Evolutionary conservation across 306 rosid genomes (phyloP), one percentile per base, ranked within the genome.

Genomic region (Spatholobus suberectus): DNA sequence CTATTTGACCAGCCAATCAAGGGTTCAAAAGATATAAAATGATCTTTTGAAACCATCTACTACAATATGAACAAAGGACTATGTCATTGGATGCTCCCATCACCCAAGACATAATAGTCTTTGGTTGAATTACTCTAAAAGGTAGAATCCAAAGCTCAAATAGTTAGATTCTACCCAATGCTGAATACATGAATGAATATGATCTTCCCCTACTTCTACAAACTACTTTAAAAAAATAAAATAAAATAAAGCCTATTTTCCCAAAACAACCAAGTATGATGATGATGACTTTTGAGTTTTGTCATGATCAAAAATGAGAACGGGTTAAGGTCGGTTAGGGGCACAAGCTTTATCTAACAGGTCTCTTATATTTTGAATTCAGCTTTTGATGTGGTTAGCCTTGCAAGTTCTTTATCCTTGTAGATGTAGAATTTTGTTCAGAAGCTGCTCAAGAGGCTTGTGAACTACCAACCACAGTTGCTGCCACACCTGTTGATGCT

Each of bases 61-160:
- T 74, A 35, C 83, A 74, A 73, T 89, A 87, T 88, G 83, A 92
- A 84, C 90, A 90, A 84, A 54, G 84, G 77, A 75, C 76, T 43
- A 59, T 93, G 91, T 85, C 98, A 85, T 91, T 69, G 95, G 97
- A 93, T 91, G 95, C 98, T 95, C 86, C 91, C 65, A 85, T 86
- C 92, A 70, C 74, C 93, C 91, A 17, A 85, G 90, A 73, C 97
- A 84, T 81, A 73, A 72, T 40, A 80, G 72, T 84, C 72, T 80
- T 84, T 89, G 69, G 83, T 55, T 89, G 86, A 82, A 59, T 87
- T 80, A 86, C 92, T 89, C 79, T 81, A 73, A 15, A 84, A 87
- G 93, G 93, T 79, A 85, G 98, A 93, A 95, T 91, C 97, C 95
- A 90, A 95, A 87, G 93, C 94, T 76, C 79, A 89, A 89, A 86